phyloP scores from a whole-genome alignment of 768 basidiomycete genomes.

The Lentinula lateritia region DNA sequence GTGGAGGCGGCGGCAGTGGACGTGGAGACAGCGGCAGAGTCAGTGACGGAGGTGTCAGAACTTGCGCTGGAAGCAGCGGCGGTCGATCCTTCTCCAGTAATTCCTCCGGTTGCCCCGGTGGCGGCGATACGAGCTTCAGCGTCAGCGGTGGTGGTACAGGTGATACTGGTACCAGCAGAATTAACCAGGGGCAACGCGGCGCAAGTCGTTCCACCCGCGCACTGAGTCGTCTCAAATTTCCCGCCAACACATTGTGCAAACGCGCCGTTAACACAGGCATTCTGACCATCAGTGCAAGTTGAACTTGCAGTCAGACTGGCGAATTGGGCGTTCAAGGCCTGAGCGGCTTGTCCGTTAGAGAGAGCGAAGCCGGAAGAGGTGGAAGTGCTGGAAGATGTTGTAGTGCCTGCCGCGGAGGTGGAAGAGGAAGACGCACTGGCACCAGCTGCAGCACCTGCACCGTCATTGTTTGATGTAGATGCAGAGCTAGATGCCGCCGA shows the following conservation, averaged over 20 bases:
- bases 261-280: constrained; percentile 35
- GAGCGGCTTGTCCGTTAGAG: constrained; percentile 32
- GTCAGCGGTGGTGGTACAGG: constrained; percentile 33
- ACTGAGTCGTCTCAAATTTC: constrained; percentile 23
- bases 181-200: constrained; percentile 40
- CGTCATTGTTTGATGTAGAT: constrained; percentile 8
- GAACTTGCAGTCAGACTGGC: constrained; percentile 28
- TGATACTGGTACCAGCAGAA: constrained; percentile 33
- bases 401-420: constrained; percentile 4
- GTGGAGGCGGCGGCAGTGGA: constrained; percentile 11
- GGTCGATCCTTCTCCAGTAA: constrained; percentile 9
- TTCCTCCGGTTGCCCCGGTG: constrained; percentile 28
- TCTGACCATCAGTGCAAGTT: constrained; percentile 33
- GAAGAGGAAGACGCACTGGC: constrained; percentile 3
- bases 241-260: constrained; percentile 50
- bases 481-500: not conserved
- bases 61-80: not conserved
- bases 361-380: constrained; percentile 18
- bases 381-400: not conserved
- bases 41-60: not conserved
- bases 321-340: constrained; percentile 35
- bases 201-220: constrained; percentile 25
- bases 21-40: constrained; percentile 11
- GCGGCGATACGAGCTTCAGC: constrained; percentile 29
- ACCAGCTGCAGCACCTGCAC: constrained; percentile 4